Evolutionary conservation across 2,329 filamentous ascomycete species (phyloP), one percentile per base, ranked within the genome.

Genomic region (Epichloe scottii): DNA sequence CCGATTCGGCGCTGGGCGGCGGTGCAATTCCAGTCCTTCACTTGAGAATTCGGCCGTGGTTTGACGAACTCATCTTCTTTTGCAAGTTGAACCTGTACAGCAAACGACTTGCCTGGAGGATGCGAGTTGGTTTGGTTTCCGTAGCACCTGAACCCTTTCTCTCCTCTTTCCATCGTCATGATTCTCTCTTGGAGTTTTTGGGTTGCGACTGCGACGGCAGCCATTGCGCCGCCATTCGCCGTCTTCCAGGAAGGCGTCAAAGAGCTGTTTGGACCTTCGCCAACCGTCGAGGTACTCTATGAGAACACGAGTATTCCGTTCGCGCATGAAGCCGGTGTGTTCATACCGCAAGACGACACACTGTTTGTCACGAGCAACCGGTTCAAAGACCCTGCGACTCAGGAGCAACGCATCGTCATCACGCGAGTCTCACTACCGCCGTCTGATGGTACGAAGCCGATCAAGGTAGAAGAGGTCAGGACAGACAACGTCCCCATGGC

Each of bases 281-380:
- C 69, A 4, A 59, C 55, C 11, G 53, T 73, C 1, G 62, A 71
- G 12, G 53, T 71, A 2, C 56, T 74, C 3, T 56, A 64, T 26
- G 63, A 71, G 52, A 66, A 68, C 46, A 55, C 61, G 34, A 57
- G 59, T 3, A 69, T 72, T 40, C 68, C 72, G 0, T 76, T 76
- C 48, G 73, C 73, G 1, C 74, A 77, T 54, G 74, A 77, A 59
- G 74, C 73, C 0, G 63, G 64, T 1, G 65, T 67, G 7, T 68
- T 63, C 51, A 59, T 67, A 5, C 57, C 57, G 11, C 50, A 58
- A n/a, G 51, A 58, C 6, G 58, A 63, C 17, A 53, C 59, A 0
- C 53, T 67, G 0, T 65, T 67, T 52, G 55, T 68, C 34, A 68
- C 66, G 0, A 69, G 66, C 53, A 68, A 67, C 33, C 60, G 59